Evolutionary conservation across 495 filamentous ascomycete species (phyloP).

Genomic region (Trichoderma reesei): DNA sequence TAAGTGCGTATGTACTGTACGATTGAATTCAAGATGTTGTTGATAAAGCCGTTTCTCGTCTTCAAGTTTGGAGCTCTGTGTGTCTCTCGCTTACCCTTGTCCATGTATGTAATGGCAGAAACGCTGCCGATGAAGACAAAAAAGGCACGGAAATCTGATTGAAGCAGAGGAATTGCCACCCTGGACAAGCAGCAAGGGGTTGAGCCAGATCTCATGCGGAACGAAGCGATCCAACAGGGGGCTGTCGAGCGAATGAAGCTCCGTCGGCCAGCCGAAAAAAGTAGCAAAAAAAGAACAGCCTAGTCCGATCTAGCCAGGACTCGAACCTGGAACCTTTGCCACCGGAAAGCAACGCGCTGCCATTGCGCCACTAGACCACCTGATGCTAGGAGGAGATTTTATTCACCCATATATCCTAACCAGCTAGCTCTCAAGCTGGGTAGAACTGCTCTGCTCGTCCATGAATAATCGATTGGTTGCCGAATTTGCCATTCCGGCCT

Average conservation of each 20-base stretch:
- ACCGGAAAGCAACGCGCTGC: slow-evolving; percentile 10
- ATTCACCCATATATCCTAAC: background rate
- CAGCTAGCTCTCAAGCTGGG: background rate
- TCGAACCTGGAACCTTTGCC: slow-evolving; percentile 11
- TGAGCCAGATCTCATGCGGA: background rate
- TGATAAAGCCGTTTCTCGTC: background rate
- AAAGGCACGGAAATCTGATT: background rate
- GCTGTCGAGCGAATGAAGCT: background rate
- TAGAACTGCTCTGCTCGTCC: too few species aligned
- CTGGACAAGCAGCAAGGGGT: background rate
- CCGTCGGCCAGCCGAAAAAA: background rate
- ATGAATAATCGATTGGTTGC: background rate
- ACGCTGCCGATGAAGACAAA: background rate
- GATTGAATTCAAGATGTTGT: background rate
- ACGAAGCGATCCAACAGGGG: background rate
- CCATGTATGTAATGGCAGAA: background rate
- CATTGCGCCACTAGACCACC: slow-evolving; percentile 10
- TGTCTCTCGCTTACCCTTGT: background rate
- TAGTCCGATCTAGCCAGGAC: slow-evolving; percentile 11
- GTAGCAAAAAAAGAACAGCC: slow-evolving; percentile 1
- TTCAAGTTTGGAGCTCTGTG: background rate
- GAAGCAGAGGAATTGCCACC: background rate
- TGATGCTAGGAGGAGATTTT: background rate
- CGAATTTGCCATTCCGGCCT: background rate
- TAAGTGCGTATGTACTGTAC: background rate